phyloP scores from a whole-genome alignment of 345 rosid species.

The Lepidium didymum region DNA sequence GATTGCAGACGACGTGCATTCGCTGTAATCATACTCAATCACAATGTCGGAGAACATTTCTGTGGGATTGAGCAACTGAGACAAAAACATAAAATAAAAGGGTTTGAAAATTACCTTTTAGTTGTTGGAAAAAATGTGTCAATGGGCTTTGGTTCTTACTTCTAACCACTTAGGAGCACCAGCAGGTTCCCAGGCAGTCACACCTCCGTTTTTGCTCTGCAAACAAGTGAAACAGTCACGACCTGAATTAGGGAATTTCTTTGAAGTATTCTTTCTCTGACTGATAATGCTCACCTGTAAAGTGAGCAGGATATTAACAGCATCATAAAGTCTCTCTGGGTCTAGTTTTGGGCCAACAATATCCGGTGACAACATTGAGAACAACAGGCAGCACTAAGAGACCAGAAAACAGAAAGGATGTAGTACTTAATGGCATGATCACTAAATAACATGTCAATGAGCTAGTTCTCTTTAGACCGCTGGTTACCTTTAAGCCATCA shows the following conservation, averaged over 20 bases:
- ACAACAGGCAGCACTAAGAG: conserved; percentile 34
- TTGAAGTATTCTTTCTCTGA: background rate
- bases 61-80: conserved; percentile 43
- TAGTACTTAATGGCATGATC: background rate
- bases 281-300: conserved; percentile 36
- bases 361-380: conserved; percentile 44
- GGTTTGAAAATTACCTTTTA: background rate
- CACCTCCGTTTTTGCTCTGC: conserved; percentile 55
- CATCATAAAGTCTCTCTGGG: conserved; percentile 34
- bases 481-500: conserved; percentile 47
- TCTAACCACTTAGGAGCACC: conserved; percentile 47
- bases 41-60: conserved; percentile 40
- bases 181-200: conserved; percentile 54
- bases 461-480: background rate
- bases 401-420: background rate
- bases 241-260: background rate
- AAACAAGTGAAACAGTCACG: background rate
- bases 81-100: background rate
- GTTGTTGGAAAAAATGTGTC: background rate
- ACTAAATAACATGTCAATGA: background rate
- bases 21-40: conserved; percentile 36
- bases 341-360: conserved; percentile 44
- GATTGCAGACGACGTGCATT: conserved; percentile 49
- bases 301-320: conserved; percentile 47
- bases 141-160: conserved; percentile 20